These are phyloP conservation scores for Phytophthora sp. DNA, from an alignment of 352 stramenopile species.

Conservation along the genomic window DNA sequence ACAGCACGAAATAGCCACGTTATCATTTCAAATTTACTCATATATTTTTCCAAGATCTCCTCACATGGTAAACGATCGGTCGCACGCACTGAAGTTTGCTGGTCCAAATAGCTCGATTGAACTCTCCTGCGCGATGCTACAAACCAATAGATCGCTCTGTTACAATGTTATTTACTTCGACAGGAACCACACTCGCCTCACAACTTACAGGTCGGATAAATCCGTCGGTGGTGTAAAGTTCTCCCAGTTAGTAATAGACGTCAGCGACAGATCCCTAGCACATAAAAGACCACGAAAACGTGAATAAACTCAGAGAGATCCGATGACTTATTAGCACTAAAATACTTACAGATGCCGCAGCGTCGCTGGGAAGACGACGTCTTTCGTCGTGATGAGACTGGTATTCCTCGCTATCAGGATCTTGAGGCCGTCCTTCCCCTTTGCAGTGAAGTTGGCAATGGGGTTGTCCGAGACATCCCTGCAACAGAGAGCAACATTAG, in stretches of 20 bases:
- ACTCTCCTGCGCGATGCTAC: constrained; percentile 29
- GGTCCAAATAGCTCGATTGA: constrained; percentile 25
- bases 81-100: constrained; percentile 35
- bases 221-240: constrained; percentile 37
- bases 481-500: not conserved
- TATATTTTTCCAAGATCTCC: not conserved
- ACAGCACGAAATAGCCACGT: not conserved
- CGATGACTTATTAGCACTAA: no score
- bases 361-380: constrained; percentile 21
- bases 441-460: constrained; percentile 28
- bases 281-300: not conserved
- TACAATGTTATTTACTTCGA: not conserved
- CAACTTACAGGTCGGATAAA: constrained; percentile 39
- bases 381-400: constrained; percentile 18
- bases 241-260: constrained; percentile 20
- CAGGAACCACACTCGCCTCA: not conserved
- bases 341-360: constrained; percentile 29
- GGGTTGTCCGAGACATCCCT: constrained; percentile 42
- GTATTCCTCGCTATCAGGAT: constrained; percentile 33
- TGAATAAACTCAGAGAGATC: no score
- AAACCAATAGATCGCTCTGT: not conserved
- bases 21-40: not conserved
- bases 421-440: constrained; percentile 27
- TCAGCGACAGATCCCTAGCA: constrained; percentile 34
- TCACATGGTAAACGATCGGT: constrained; percentile 41